Percentiles rank a stretch among this genome's conserved stretches.
These are phyloP conservation scores for Globisporangium cederbergense DNA, from an alignment of 352 stramenopile species.

Conservation along the genomic window DNA sequence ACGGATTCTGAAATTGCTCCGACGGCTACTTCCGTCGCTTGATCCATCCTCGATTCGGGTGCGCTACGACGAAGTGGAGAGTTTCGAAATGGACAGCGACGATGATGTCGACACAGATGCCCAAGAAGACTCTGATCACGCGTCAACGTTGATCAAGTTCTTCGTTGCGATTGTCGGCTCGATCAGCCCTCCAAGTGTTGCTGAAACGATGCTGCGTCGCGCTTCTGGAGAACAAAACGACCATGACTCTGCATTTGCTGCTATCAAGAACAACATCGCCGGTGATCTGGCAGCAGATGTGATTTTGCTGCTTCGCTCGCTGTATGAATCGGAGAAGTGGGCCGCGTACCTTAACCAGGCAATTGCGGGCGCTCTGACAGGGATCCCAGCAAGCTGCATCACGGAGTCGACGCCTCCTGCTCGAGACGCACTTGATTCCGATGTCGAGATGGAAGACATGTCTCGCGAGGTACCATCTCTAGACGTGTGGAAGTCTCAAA, in stretches of 20 bases:
- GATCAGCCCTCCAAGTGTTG: constrained; percentile 68
- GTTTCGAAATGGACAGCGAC: constrained; percentile 82
- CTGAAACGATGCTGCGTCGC: constrained; percentile 47
- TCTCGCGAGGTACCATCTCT: constrained; percentile 54
- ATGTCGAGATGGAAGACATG: constrained; percentile 87
- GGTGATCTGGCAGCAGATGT: constrained; percentile 66
- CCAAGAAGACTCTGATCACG: constrained; percentile 48
- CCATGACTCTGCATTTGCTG: not conserved
- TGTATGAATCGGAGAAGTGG: constrained; percentile 81
- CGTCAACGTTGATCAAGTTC: constrained; percentile 65
- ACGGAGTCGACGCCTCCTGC: constrained; percentile 24
- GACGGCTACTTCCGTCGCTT: constrained; percentile 71
- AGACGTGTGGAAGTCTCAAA: constrained; percentile 49
- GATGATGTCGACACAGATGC: constrained; percentile 66
- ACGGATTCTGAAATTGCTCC: constrained; percentile 79
- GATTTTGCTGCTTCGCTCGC: constrained; percentile 72
- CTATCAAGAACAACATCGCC: constrained; percentile 33
- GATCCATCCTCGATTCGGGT: constrained; percentile 60
- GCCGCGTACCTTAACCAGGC: constrained; percentile 58
- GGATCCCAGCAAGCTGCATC: constrained; percentile 41
- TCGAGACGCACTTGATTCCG: constrained; percentile 38
- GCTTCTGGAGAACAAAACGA: constrained; percentile 10
- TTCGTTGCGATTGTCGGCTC: constrained; percentile 74
- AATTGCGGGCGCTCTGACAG: constrained; percentile 48
- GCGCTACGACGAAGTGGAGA: constrained; percentile 62